Base-by-base conservation (phyloP, 306 rosid genomes). In the Lathyrus aphaca region DNA sequence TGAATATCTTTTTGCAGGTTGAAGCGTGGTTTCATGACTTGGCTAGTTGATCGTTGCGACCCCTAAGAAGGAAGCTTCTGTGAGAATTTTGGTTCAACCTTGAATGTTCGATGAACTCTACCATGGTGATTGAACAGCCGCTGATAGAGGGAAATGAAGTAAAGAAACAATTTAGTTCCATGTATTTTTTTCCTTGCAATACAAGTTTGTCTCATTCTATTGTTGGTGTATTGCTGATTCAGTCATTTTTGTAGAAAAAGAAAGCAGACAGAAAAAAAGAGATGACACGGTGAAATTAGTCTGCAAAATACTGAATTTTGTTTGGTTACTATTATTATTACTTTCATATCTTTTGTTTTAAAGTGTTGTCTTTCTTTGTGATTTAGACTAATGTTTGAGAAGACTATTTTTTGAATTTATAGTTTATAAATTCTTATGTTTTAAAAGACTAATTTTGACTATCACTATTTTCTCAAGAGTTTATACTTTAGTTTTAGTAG, bases 91-190 rank as follows among this genome's bases (percentile, higher is more conserved):
- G 54, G 62, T 73, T 77, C 81, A 74, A 66, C 55, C 39, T 68
- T 69, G 32, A 80, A 83, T 65, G 77, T 73, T 74, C 61, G 78
- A 72, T 73, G 78, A 78, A 71, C 60, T 80, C 68, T 78, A 69
- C 75, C 49, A 25, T 62, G 29, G 75, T 75, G 55, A 40, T 64
- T 69, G 65, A 66, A 75, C 64, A 58, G 64, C 16, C 64, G 61
- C 66, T 21, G 53, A 43, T 60, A 68, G 77, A 74, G 75, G 53
- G 63, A 66, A 49, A 39, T 32, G 38, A 32, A 55, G 53, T 63
- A 13, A 8, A 49, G 46, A 67, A 45, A 67, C 72, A 4, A 37
- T 50, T 49, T 64, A 6, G 10, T 4, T 55, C 51, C 51, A 15
- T 32, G 72, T 74, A 32, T 8, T 38, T 64, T 56, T 60, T 72